Evolutionary conservation across 768 basidiomycete species (phyloP).

Genomic region (Boletus sp.): DNA sequence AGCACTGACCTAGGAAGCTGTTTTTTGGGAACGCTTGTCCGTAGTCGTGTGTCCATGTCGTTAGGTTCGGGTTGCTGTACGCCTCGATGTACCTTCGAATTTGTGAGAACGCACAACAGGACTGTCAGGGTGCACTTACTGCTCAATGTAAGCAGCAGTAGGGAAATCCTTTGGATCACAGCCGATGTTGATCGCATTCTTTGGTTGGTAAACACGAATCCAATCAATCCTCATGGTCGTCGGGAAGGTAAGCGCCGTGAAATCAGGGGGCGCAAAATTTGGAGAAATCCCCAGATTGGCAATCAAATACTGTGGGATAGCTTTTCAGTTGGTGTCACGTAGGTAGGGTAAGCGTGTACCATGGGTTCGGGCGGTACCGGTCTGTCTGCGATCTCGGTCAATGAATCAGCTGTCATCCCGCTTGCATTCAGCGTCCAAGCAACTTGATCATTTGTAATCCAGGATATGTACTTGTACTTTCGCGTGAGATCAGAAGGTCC

Average conservation of each 20-base stretch:
- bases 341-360: constrained; percentile 38
- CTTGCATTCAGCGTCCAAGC: constrained; percentile 68
- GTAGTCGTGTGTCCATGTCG: constrained; percentile 61
- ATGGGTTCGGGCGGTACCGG: constrained; percentile 83
- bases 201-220: constrained; percentile 86
- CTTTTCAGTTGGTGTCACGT: not conserved
- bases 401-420: constrained; percentile 56
- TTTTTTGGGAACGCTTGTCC: constrained; percentile 70
- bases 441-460: constrained; percentile 60
- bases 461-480: constrained; percentile 63
- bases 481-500: constrained; percentile 2
- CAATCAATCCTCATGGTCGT: constrained; percentile 77
- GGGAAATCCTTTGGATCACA: constrained; percentile 81
- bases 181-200: constrained; percentile 67
- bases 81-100: constrained; percentile 52
- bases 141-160: constrained; percentile 76
- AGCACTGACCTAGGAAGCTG: constrained; percentile 58
- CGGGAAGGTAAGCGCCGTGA: constrained; percentile 69
- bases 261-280: constrained; percentile 76
- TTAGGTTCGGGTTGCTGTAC: constrained; percentile 80
- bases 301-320: constrained; percentile 64
- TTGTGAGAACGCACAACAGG: not conserved
- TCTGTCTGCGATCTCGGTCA: constrained; percentile 60
- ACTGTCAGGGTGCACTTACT: constrained; percentile 37
- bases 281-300: constrained; percentile 81